phyloP scores from a whole-genome alignment of 1,284 basidiomycete species.

The Rhodotorula sp. region DNA sequence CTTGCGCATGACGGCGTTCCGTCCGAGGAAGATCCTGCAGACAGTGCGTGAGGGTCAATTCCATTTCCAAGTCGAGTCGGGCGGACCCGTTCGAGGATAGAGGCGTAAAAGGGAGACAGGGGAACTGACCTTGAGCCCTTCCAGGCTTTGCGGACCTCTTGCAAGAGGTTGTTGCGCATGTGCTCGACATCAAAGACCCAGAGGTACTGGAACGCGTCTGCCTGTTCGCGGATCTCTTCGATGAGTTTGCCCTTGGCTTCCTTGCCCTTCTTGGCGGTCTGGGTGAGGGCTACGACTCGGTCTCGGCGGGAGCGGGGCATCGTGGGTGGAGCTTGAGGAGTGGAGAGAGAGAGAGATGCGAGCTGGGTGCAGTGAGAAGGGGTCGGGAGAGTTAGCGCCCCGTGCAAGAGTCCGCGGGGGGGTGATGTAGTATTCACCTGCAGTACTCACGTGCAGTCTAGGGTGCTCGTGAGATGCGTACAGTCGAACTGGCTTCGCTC shows the following conservation, averaged over 20 bases:
- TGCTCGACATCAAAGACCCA: constrained; percentile 93
- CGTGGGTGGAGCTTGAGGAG: constrained; percentile 1
- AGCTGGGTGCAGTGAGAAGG: not conserved
- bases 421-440: too few relatives aligned
- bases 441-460: not conserved
- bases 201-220: constrained; percentile 86
- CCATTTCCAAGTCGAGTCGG: not conserved
- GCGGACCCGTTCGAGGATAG: not conserved
- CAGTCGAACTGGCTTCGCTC: not conserved
- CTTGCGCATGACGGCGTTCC: constrained; percentile 90
- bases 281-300: constrained; percentile 56
- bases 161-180: constrained; percentile 91
- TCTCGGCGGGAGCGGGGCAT: constrained; percentile 51
- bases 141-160: constrained; percentile 91
- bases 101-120: too few relatives aligned
- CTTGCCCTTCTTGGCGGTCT: constrained; percentile 56
- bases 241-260: constrained; percentile 79
- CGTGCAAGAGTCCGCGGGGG: not conserved
- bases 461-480: not conserved
- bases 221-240: constrained; percentile 73
- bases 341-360: too few relatives aligned
- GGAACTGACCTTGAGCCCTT: constrained; percentile 57
- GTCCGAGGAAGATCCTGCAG: constrained; percentile 85
- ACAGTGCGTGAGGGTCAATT: not conserved
- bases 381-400: not conserved